Base-by-base conservation (phyloP, 805 yeast genomes). In the Lachancea nothofagi region DNA sequence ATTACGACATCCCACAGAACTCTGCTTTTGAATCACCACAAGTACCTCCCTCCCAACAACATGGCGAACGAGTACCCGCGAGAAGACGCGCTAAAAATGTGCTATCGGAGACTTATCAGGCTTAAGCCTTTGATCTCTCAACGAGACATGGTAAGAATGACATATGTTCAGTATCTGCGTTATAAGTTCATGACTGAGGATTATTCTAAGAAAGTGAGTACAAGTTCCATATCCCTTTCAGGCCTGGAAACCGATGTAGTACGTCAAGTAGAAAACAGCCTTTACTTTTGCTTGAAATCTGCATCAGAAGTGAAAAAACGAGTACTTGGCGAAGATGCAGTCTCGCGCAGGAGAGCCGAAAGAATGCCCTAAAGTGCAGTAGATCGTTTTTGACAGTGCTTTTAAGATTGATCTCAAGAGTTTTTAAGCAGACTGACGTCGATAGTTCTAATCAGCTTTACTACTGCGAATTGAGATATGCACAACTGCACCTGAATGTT, bases 181-280 rank as follows among this genome's bases (percentile, higher is more conserved):
- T 53, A 54, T 31, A 61, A 60, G 43, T 60, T 53, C 33, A 50
- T 31, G 25, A 34, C 43, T 10, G 65, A 61, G 41, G 42, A 59
- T 38, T 57, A 51, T 38, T 42, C 36, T 6, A 29, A 45, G 35
- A 58, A 55, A 38, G 40, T 55, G 23, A 31, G 34, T 1, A 25
- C 47, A 7, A 45, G 54, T 9, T 28, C 52, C 10, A 29, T 40
- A 2, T 33, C 43, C 28, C 23, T 7, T 5, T 26, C 18, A 26
- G 9, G 13, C 12, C 10, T 15, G n/a, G 12, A 23, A 8, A 15
- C 14, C 20, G 17, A 13, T 27, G 34, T 22, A 10, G n/a, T 31
- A 33, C 41, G 38, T 6, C 31, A 41, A 15, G 41, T 52, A 15
- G 29, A 40, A 20, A 51, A 54, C 15, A 47, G 57, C 4, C 43